Conservation (phyloP, 1,284 basidiomycete genomes). For the Moesziomyces aphidis region DNA sequence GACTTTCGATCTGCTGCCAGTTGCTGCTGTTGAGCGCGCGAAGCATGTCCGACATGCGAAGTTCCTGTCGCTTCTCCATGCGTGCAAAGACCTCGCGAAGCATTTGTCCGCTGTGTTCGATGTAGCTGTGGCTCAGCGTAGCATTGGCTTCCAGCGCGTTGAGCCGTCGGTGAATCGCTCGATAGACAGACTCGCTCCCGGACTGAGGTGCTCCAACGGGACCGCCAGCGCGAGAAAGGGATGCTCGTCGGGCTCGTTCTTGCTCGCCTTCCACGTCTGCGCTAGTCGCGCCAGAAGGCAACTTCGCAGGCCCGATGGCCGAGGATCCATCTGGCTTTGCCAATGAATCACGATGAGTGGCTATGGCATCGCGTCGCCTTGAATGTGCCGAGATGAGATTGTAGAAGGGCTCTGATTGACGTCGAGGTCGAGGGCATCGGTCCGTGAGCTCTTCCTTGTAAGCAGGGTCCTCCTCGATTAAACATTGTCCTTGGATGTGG, state of each 20-base stretch:
- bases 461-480: slow-evolving; percentile 16
- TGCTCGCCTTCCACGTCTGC: slow-evolving; percentile 7
- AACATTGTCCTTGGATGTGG: slow-evolving; percentile 9
- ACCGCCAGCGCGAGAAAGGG: slow-evolving; percentile 1
- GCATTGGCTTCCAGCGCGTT: slow-evolving; percentile 87
- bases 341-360: neutral
- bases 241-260: slow-evolving; percentile 13
- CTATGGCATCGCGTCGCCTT: neutral
- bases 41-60: slow-evolving; percentile 76
- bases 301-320: neutral
- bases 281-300: slow-evolving; percentile 1
- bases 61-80: slow-evolving; percentile 72
- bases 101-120: slow-evolving; percentile 86
- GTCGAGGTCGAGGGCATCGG: slow-evolving; percentile 9
- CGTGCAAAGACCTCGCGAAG: slow-evolving; percentile 81
- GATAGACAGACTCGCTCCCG: slow-evolving; percentile 83
- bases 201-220: slow-evolving; percentile 1
- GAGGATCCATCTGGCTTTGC: neutral
- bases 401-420: slow-evolving; percentile 10
- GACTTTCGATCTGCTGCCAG: slow-evolving; percentile 70
- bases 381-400: neutral
- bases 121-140: slow-evolving; percentile 85
- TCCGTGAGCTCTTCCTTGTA: neutral
- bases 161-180: slow-evolving; percentile 93
- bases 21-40: slow-evolving; percentile 69